These are phyloP conservation scores for Phytopythium boreale DNA, from an alignment of 352 stramenopile species.

Conservation along the genomic window DNA sequence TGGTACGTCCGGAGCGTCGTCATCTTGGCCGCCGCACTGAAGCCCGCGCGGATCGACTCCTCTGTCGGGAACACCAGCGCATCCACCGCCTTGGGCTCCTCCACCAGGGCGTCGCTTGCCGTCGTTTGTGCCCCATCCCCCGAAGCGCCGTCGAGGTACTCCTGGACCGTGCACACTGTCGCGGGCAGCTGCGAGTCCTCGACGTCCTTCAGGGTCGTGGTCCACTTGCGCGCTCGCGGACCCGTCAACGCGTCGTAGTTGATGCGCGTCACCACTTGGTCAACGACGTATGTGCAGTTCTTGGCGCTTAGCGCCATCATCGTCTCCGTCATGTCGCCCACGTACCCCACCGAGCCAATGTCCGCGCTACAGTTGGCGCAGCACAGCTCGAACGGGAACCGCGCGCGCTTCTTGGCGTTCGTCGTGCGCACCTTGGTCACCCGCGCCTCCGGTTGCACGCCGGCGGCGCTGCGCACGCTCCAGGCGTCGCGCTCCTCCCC, in stretches of 20 bases:
- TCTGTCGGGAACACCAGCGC: conserved; percentile 27
- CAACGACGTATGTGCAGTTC: conserved; percentile 32
- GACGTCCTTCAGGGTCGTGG: conserved; percentile 27
- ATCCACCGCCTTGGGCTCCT: conserved; percentile 2
- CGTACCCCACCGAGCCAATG: conserved; percentile 35
- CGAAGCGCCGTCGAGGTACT: conserved; percentile 6
- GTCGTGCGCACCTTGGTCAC: conserved; percentile 51
- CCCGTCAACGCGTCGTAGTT: conserved; percentile 6
- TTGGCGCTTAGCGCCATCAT: conserved; percentile 54
- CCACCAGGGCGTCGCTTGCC: neutral
- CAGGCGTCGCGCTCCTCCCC: conserved; percentile 25
- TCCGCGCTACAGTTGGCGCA: conserved; percentile 48
- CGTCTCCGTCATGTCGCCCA: conserved; percentile 32
- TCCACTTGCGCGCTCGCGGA: conserved; percentile 27
- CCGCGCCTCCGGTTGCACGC: conserved; percentile 25
- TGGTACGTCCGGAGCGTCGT: conserved; percentile 61
- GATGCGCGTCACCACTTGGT: conserved; percentile 9
- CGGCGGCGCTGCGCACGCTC: conserved; percentile 23
- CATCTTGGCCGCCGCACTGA: conserved; percentile 34
- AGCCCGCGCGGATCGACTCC: conserved; percentile 25
- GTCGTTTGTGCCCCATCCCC: neutral
- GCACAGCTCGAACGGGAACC: conserved; percentile 50
- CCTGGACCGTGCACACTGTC: conserved; percentile 18
- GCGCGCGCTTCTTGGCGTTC: conserved; percentile 31
- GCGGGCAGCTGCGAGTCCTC: conserved; percentile 25